Evolutionary conservation across 805 yeast species (phyloP), one percentile per base, ranked within the genome.

Genomic region (Yamadazyma olivae): DNA sequence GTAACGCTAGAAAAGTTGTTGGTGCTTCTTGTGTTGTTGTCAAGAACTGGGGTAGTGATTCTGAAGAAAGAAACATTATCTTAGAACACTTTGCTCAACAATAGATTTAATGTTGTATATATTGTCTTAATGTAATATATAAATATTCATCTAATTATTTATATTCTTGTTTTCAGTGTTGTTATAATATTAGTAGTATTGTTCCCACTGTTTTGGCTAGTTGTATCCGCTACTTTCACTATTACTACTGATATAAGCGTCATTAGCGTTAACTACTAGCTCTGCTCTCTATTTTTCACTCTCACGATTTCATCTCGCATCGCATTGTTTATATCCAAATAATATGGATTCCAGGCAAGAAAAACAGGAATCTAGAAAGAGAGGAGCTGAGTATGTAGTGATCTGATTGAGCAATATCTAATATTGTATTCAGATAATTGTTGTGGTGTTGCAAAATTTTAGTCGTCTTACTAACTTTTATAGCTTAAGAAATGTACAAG

Each of bases 11-110:
- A 82, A 93, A 93, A 88, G 98, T 93, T 63, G 99, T 93, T 71
- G 99, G 99, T 77, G 95, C 96, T 75, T 90, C 98, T 61, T 91
- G 95, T 75, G 97, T 91, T 68, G 99, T 93, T 62, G 87, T 93
- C 81, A 90, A 86, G 83, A 83, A 89, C 95, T 93, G 98, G 98
- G 99, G 99, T 88, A 95, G 88, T 68, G 96, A 89, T 75, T 84
- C 98, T 61, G 91, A 81, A 66, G 99, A 91, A 79, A 88, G 97
- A 79, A 77, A 81, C 79, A 83, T 87, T 75, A 82, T 93, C 70
- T 81, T 93, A 73, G 95, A 89, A 75, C 90, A 88, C 82, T 88
- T 91, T 75, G 81, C 95, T 61, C 85, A 40, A 34, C 48, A 44
- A 36, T 44, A 44, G 33, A 34, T 38, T 23, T 21, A 16, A 16